Base-by-base conservation (phyloP, 2,329 filamentous ascomycete species). In the Ophiostoma australiae region DNA sequence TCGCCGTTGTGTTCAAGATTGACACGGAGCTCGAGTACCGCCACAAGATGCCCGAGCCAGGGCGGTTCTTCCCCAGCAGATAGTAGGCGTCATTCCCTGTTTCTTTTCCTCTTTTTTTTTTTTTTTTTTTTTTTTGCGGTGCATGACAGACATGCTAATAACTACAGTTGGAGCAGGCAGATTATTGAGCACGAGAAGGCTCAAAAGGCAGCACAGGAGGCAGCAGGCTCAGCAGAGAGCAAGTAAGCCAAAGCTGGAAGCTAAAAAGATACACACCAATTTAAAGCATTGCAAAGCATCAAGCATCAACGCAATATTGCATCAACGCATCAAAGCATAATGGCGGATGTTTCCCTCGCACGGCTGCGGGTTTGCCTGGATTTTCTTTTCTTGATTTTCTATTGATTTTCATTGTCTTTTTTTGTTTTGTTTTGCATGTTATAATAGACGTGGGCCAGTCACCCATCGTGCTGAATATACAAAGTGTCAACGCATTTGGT, bases 61-160 rank as follows among this genome's bases (percentile, higher is more conserved):
- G 86, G 76, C 84, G 91, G 76, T 95, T 95, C 85, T 95, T 88
- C 82, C 92, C 92, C 48, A 95, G 92, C 83, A 87, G 92, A 87
- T 90, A 92, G 91, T 94, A 85, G 78, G 91, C 44, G 5, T 17
- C 41, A 44, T 17, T 48, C 44, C 44, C 48, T 23, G 8, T 58
- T 5, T 58, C 15, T 17, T 1, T 1, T 17, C 2, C 7, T 7
- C 6, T 23, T n/a, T 6, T n/a, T 52, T 7, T 23, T 5, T 31
- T 31, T 31, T 31, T 3, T 31, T 31, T 31, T 31, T 3, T 31
- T 31, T 31, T 31, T 31, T 31, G 27, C 17, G 3, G 23, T 17
- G 23, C 4, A 11, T 23, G n/a, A 11, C 27, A 63, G 3, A 33
- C 27, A 4, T 63, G 61, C 67, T 71, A 58, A 73, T 68, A 23